Base-by-base conservation (phyloP, 306 rosid species). In the Quercus dentata region DNA sequence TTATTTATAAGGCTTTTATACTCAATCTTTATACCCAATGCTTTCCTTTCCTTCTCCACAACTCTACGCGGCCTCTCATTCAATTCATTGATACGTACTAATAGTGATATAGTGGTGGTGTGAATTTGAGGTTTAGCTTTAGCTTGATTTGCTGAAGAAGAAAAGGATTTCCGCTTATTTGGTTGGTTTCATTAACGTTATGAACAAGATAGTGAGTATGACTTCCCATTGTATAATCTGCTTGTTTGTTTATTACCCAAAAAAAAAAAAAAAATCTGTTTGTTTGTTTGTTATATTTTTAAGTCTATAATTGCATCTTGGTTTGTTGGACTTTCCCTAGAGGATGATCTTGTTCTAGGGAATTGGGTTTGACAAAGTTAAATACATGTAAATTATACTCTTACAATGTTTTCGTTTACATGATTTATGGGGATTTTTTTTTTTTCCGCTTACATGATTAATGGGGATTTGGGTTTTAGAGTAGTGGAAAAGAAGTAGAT, bases 61-160 rank as follows among this genome's bases (percentile, higher is more conserved):
- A 82, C 84, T 64, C 68, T 57, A 81, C 82, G 76, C 56, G 56
- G 69, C 79, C 44, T 56, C 56, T 18, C 17, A 46, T 73, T 54
- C 61, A 61, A 68, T 68, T 77, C 78, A 31, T 73, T 23, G 82
- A 77, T 76, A 70, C 64, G 5, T 76, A 73, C 71, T 61, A 74
- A 63, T 52, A 0, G 27, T 74, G 57, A 51, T 80, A 41, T 41
- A 2, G 46, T 41, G 85, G 67, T 78, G 80, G 82, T 83, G 81
- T 73, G 80, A 71, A 56, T 31, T 76, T 70, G 41, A 46, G 49
- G 38, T 57, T 71, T 30, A 64, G 70, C 44, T 82, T 76, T 68
- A 25, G 83, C 82, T 77, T 89, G 75, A 80, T 89, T 88, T 84
- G 97, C 87, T 85, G 64, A 87, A 85, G 87, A 91, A 89, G 94